These are phyloP conservation scores for Saitozyma sp. DNA, from an alignment of 768 basidiomycete genomes.

Conservation along the genomic window DNA sequence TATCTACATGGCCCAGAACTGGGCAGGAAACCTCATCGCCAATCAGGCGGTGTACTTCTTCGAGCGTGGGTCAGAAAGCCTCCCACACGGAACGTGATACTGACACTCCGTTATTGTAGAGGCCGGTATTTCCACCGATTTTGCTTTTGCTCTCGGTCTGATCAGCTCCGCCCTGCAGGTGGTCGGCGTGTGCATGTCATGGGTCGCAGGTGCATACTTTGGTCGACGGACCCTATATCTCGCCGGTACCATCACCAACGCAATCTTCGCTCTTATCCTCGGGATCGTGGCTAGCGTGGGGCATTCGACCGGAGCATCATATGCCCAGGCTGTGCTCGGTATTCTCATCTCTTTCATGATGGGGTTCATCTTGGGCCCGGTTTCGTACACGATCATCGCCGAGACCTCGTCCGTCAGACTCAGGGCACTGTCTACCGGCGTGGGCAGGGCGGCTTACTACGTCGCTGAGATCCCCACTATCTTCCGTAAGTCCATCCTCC, in stretches of 20 bases:
- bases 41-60: constrained; percentile 42
- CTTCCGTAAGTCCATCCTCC: constrained; percentile 20
- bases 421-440: constrained; percentile 28
- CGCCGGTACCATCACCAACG: constrained; percentile 39
- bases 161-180: constrained; percentile 40
- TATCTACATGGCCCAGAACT: constrained; percentile 45
- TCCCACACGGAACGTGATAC: not conserved
- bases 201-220: constrained; percentile 42
- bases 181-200: constrained; percentile 33
- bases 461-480: constrained; percentile 34
- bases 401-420: constrained; percentile 27
- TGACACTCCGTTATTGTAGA: constrained; percentile 3
- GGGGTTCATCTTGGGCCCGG: constrained; percentile 23
- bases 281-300: constrained; percentile 39
- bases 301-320: constrained; percentile 19
- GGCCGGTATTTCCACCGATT: constrained; percentile 32
- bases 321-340: constrained; percentile 12
- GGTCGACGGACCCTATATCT: constrained; percentile 45
- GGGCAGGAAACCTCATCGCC: constrained; percentile 40
- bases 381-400: constrained; percentile 4
- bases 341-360: constrained; percentile 33
- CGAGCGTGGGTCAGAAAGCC: constrained; percentile 20
- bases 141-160: constrained; percentile 41
- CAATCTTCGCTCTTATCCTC: constrained; percentile 33
- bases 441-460: constrained; percentile 39